These are phyloP conservation scores for Globisporangium uncinulatum DNA, from an alignment of 352 stramenopile species.

Conservation along the genomic window DNA sequence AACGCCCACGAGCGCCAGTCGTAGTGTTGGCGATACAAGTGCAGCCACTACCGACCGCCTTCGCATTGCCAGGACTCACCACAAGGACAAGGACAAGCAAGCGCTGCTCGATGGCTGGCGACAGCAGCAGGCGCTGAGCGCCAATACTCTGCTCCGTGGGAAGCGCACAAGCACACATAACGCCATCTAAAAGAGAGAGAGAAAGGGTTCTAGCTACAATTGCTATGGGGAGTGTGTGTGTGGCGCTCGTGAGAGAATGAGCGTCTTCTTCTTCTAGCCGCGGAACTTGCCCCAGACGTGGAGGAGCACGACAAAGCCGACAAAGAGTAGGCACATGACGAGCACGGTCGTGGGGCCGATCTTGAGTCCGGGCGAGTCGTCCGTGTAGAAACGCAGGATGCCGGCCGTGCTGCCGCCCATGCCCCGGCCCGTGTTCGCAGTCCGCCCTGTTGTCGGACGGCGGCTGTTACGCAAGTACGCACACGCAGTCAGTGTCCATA, in stretches of 20 bases:
- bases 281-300: conserved; percentile 98
- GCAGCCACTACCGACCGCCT: neutral
- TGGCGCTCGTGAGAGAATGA: too few relatives aligned
- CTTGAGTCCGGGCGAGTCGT: conserved; percentile 95
- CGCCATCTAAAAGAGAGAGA: neutral
- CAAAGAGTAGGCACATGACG: conserved; percentile 93
- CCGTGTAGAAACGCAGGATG: conserved; percentile 97
- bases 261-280: conserved; percentile 30
- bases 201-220: conserved; percentile 28
- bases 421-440: conserved; percentile 70
- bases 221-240: conserved; percentile 20
- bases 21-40: too few relatives aligned
- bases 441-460: conserved; percentile 39
- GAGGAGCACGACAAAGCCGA: conserved; percentile 95
- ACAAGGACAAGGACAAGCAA: conserved; percentile 30
- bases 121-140: conserved; percentile 33
- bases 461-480: conserved; percentile 21
- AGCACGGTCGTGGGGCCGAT: conserved; percentile 95
- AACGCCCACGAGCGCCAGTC: neutral
- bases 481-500: neutral
- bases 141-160: neutral
- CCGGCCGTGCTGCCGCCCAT: conserved; percentile 86
- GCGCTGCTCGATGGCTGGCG: conserved; percentile 35
- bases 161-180: neutral
- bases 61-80: too few relatives aligned